Evolutionary conservation across 1,284 basidiomycete genomes (phyloP).

Genomic region (Trametes pubescens): DNA sequence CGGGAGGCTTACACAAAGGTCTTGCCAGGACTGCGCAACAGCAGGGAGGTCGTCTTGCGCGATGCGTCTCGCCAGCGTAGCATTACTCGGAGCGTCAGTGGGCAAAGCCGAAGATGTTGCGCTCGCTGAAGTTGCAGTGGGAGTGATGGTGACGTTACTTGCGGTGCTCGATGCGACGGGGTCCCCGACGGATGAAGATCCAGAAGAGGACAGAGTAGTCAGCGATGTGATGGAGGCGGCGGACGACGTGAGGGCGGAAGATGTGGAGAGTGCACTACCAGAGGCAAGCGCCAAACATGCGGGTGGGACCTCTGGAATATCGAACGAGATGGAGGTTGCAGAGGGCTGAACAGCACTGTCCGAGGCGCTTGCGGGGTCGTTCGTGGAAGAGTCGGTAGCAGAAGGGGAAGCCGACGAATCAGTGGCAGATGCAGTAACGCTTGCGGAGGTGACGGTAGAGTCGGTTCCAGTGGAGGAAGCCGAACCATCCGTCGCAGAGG

Average conservation of each 20-base stretch:
- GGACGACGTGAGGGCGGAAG: background rate
- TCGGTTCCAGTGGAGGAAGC: background rate
- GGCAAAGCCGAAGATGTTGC: background rate
- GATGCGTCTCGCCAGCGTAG: slow-evolving; percentile 33
- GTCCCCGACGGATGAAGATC: slow-evolving; percentile 2
- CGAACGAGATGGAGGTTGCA: slow-evolving; percentile 14
- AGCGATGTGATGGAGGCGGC: background rate
- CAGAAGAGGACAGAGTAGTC: slow-evolving; percentile 1
- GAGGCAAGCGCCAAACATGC: slow-evolving; percentile 25
- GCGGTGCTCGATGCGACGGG: background rate
- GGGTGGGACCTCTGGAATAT: slow-evolving; percentile 24
- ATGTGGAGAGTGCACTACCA: slow-evolving; percentile 3
- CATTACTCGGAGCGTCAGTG: slow-evolving; percentile 4
- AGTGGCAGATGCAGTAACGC: background rate
- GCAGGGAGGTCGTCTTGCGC: slow-evolving; percentile 40
- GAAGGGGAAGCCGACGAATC: background rate
- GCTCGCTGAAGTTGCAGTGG: slow-evolving; percentile 4
- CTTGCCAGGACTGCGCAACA: slow-evolving; percentile 43
- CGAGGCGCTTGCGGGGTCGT: slow-evolving; percentile 6
- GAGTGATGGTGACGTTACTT: background rate
- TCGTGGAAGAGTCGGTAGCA: background rate
- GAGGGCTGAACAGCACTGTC: slow-evolving; percentile 11
- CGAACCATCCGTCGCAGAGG: background rate
- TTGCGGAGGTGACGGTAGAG: background rate
- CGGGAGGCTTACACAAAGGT: slow-evolving; percentile 37